Percentiles rank a stretch among this genome's conserved stretches.
phyloP scores from a whole-genome alignment of 2,329 filamentous ascomycete species.

The Fusarium chuoi region DNA sequence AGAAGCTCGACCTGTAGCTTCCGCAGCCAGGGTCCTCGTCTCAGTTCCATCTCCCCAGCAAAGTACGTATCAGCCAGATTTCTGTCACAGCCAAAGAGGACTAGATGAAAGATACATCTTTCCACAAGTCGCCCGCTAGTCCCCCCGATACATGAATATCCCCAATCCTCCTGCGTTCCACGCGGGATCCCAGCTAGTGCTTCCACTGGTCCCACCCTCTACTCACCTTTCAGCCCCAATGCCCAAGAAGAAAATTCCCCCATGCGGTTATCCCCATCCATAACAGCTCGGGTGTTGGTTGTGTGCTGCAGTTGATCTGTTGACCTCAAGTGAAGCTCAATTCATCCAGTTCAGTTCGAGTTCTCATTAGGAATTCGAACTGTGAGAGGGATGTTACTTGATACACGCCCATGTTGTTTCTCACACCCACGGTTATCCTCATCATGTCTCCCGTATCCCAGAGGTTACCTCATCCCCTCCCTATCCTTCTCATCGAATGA shows the following conservation, averaged over 20 bases:
- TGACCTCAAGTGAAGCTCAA: conserved; percentile 19
- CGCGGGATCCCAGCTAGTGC: conserved; percentile 37
- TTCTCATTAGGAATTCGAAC: not conserved
- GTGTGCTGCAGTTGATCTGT: conserved; percentile 14
- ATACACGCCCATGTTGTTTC: conserved; percentile 1
- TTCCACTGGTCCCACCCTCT: conserved; percentile 22
- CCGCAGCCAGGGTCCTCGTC: conserved; percentile 27
- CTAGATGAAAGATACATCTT: conserved; percentile 1
- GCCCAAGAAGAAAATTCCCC: conserved; percentile 36
- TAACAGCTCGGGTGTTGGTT: conserved; percentile 3
- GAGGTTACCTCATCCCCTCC: conserved; percentile 33
- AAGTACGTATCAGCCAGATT: conserved; percentile 30
- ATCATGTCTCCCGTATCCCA: conserved; percentile 26
- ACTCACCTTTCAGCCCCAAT: conserved; percentile 41
- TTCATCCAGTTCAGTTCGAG: not conserved
- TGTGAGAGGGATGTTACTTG: not conserved
- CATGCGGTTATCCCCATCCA: conserved; percentile 40
- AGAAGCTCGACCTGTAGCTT: conserved; percentile 37
- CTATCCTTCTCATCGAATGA: conserved; percentile 22
- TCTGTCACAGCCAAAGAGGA: conserved; percentile 11
- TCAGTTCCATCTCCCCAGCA: conserved; percentile 10
- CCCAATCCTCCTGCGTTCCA: conserved; percentile 31
- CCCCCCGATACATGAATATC: conserved; percentile 42
- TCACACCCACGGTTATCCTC: not conserved
- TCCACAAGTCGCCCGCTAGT: conserved; percentile 2